These are phyloP conservation scores for Coniferiporia sulphurascens DNA, from an alignment of 1,284 basidiomycete species.

Conservation along the genomic window DNA sequence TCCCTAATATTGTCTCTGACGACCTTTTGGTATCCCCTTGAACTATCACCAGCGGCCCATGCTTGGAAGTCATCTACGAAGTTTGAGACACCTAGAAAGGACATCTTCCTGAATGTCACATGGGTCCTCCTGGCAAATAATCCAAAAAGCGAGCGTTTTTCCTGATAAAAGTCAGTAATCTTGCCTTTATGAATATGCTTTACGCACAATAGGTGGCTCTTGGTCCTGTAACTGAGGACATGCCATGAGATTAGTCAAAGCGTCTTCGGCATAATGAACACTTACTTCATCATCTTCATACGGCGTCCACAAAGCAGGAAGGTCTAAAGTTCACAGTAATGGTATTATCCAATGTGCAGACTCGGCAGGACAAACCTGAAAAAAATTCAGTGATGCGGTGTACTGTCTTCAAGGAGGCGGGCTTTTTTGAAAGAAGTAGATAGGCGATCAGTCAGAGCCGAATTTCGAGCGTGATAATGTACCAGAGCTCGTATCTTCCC, in stretches of 20 bases:
- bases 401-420: neutral
- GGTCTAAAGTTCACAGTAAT: constrained; percentile 1
- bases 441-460: neutral
- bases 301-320: constrained; percentile 10
- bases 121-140: constrained; percentile 73
- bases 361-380: constrained; percentile 38
- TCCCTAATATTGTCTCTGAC: constrained; percentile 55
- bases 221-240: neutral
- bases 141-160: constrained; percentile 67
- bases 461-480: constrained; percentile 19
- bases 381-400: constrained; percentile 4
- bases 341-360: neutral
- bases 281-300: constrained; percentile 15
- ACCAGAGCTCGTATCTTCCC: constrained; percentile 42
- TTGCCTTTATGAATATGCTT: neutral
- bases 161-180: constrained; percentile 15
- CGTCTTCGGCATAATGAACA: neutral
- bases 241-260: neutral
- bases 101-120: constrained; percentile 68
- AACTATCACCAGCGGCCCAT: constrained; percentile 50
- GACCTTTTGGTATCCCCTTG: constrained; percentile 43
- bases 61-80: constrained; percentile 58
- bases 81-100: constrained; percentile 59
- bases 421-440: neutral
- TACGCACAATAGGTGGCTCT: constrained; percentile 11